A percentile compares a stretch with the other conserved stretches of the same genome.
phyloP scores from a whole-genome alignment of 805 yeast genomes.

The Wickerhamiella azyma region DNA sequence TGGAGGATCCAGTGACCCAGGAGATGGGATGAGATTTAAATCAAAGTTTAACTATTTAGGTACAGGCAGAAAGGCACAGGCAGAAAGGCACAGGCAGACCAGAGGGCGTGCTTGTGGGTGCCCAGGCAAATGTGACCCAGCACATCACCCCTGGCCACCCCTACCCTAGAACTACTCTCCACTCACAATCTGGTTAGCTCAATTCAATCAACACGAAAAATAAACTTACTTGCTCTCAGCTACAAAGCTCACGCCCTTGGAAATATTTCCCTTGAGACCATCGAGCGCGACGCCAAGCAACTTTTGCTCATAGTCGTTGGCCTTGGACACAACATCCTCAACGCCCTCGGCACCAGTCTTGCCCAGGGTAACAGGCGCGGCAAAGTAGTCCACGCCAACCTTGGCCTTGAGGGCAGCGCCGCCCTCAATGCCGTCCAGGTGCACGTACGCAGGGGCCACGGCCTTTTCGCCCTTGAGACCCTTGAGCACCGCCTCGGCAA shows the following conservation, averaged over 20 bases:
- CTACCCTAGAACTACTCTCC: no score
- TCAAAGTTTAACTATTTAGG: no score
- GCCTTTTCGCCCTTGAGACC: constrained; percentile 32
- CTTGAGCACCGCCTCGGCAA: constrained; percentile 45
- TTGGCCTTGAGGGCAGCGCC: constrained; percentile 54
- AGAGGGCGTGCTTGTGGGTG: no score
- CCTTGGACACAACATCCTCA: constrained; percentile 50
- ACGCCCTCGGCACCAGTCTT: constrained; percentile 55
- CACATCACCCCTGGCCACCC: no score
- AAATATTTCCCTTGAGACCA: constrained; percentile 79
- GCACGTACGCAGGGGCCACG: constrained; percentile 36
- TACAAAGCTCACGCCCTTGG: constrained; percentile 85
- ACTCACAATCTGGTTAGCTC: constrained; percentile 6
- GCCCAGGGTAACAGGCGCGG: constrained; percentile 61
- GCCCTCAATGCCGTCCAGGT: constrained; percentile 26
- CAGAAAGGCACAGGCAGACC: no score
- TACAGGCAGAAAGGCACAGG: no score
- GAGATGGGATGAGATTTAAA: no score
- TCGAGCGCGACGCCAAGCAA: constrained; percentile 74
- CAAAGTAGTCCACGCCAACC: constrained; percentile 66
- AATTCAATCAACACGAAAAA: not conserved
- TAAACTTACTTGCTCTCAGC: constrained; percentile 20
- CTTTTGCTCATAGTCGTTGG: constrained; percentile 69
- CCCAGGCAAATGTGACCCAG: no score
- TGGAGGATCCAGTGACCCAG: no score